phyloP scores from a whole-genome alignment of 2,329 filamentous ascomycete genomes.

The Fusarium devonianum region DNA sequence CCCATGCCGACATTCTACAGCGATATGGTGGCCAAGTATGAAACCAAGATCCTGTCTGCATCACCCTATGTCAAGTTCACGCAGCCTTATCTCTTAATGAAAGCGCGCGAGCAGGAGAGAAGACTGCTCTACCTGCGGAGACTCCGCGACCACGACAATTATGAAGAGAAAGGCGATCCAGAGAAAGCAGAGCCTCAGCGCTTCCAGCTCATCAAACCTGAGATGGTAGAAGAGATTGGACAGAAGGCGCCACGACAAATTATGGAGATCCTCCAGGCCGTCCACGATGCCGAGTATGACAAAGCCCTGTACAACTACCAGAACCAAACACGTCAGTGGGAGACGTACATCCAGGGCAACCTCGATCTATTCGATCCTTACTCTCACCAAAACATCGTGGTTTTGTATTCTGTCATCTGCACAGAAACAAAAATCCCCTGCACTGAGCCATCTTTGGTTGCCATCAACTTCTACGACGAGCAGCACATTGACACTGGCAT shows the following conservation, averaged over 20 bases:
- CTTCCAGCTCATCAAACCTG: slow-evolving; percentile 91
- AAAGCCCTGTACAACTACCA: slow-evolving; percentile 93
- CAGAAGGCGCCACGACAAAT: slow-evolving; percentile 84
- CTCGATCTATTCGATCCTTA: slow-evolving; percentile 92
- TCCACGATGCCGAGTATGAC: slow-evolving; percentile 96
- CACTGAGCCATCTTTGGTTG: slow-evolving; percentile 86
- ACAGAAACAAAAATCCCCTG: slow-evolving; percentile 94
- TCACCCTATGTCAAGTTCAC: slow-evolving; percentile 97
- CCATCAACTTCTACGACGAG: slow-evolving; percentile 93
- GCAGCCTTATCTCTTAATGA: slow-evolving; percentile 91
- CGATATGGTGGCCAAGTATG: slow-evolving; percentile 91
- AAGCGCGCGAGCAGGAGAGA: slow-evolving; percentile 88
- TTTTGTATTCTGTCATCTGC: slow-evolving; percentile 92
- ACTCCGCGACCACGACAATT: slow-evolving; percentile 77
- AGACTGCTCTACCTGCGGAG: slow-evolving; percentile 82
- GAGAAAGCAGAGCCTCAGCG: slow-evolving; percentile 72
- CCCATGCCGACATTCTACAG: slow-evolving; percentile 93
- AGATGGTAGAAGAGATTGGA: slow-evolving; percentile 89
- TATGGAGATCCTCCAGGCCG: slow-evolving; percentile 91
- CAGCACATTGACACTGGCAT: slow-evolving; percentile 75
- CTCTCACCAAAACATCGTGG: slow-evolving; percentile 94
- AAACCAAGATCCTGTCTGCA: slow-evolving; percentile 91
- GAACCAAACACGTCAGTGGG: slow-evolving; percentile 95
- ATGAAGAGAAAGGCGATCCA: slow-evolving; percentile 62
- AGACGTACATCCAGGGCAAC: slow-evolving; percentile 89